A percentile compares a stretch with the other conserved stretches of the same genome.
These are phyloP conservation scores for Fusarium liriodendri DNA, from an alignment of 2,329 filamentous ascomycete genomes.

Conservation along the genomic window DNA sequence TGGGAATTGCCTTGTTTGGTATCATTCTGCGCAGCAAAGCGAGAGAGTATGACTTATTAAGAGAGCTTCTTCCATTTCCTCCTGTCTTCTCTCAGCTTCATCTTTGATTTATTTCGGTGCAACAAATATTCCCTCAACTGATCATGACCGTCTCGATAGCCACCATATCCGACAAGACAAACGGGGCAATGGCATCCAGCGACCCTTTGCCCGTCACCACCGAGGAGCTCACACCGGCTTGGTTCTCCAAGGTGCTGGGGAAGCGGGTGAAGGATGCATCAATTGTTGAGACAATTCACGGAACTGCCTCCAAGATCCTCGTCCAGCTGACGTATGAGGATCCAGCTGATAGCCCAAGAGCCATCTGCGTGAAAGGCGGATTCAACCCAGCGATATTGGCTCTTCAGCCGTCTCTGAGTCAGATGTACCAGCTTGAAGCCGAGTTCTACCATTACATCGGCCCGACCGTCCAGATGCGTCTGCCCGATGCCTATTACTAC, in stretches of 20 bases:
- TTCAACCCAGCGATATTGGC: constrained; percentile 15
- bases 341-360: background rate
- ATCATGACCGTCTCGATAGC: background rate
- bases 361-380: constrained; percentile 6
- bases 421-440: constrained; percentile 7
- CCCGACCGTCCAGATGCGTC: background rate
- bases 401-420: background rate
- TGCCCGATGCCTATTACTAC: background rate
- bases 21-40: background rate
- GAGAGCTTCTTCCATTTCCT: background rate
- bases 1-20: background rate
- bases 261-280: background rate
- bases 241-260: constrained; percentile 11
- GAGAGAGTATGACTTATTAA: background rate
- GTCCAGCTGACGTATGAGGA: background rate
- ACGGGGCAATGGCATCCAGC: background rate
- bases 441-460: constrained; percentile 5
- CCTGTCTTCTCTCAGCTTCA: background rate
- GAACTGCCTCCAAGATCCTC: constrained; percentile 18
- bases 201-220: background rate
- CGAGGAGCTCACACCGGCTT: background rate
- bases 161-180: background rate
- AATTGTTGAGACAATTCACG: constrained; percentile 1
- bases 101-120: background rate
- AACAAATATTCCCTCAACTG: background rate